Evolutionary conservation across 2,329 filamentous ascomycete species (phyloP).

Genomic region (Aspergillus ibericus): DNA sequence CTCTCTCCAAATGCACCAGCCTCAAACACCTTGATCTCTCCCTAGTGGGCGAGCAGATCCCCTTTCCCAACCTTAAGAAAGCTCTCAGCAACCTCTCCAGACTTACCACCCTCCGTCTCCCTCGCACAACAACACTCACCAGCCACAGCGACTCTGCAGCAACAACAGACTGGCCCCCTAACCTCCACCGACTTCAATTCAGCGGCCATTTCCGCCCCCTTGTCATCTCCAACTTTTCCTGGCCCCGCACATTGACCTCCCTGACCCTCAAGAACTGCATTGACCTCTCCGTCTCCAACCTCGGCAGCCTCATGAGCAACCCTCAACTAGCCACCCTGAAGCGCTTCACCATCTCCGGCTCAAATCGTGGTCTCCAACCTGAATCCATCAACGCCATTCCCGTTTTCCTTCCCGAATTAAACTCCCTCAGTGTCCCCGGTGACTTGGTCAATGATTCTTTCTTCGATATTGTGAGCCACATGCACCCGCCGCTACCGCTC

Average conservation of each 20-base stretch:
- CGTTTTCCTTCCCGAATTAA: slow-evolving; percentile 26
- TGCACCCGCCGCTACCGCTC: slow-evolving; percentile 20
- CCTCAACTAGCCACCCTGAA: slow-evolving; percentile 23
- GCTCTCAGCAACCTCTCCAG: slow-evolving; percentile 49
- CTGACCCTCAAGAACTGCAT: slow-evolving; percentile 27
- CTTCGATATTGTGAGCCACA: slow-evolving; percentile 25
- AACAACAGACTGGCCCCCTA: slow-evolving; percentile 27
- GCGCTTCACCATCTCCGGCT: slow-evolving; percentile 26
- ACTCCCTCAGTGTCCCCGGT: slow-evolving; percentile 34
- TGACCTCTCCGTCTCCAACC: slow-evolving; percentile 23
- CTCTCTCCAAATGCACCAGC: slow-evolving; percentile 55
- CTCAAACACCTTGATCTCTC: slow-evolving; percentile 54
- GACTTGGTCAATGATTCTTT: slow-evolving; percentile 29
- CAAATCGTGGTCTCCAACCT: slow-evolving; percentile 26
- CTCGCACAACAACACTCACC: slow-evolving; percentile 29
- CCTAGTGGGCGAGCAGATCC: slow-evolving; percentile 53
- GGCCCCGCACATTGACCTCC: slow-evolving; percentile 29
- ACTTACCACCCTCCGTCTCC: slow-evolving; percentile 50
- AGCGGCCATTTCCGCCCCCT: slow-evolving; percentile 24
- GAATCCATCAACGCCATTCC: slow-evolving; percentile 29
- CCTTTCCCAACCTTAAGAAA: slow-evolving; percentile 51
- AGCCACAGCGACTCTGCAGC: slow-evolving; percentile 8
- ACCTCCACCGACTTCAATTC: slow-evolving; percentile 24
- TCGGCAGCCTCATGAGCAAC: slow-evolving; percentile 27
- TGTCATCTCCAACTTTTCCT: slow-evolving; percentile 25